These are phyloP conservation scores for Pelagomonas calceolata DNA, from an alignment of 108 stramenopile species.

Conservation along the genomic window DNA sequence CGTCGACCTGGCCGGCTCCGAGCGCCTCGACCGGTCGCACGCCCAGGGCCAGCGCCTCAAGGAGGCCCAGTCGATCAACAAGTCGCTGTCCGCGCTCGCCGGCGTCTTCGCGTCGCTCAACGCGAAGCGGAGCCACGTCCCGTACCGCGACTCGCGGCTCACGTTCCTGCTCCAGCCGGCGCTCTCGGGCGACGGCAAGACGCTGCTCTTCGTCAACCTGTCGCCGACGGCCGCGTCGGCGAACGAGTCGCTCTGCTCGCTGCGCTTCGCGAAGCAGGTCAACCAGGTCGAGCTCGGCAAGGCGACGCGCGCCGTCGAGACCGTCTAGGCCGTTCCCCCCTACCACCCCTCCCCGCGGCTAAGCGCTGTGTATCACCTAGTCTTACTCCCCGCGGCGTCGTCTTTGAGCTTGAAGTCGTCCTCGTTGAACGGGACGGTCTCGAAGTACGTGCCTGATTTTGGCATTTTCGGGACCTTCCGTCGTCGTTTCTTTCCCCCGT, in stretches of 20 bases:
- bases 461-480: too few species aligned
- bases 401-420: too few species aligned
- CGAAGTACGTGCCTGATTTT: too few species aligned
- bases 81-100: constrained; percentile 88
- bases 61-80: constrained; percentile 97
- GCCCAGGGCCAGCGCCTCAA: constrained; percentile 65
- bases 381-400: too few species aligned
- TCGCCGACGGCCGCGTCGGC: constrained; percentile 68
- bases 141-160: constrained; percentile 86
- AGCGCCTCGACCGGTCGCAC: constrained; percentile 86
- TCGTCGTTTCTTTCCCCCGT: too few species aligned
- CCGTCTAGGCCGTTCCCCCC: too few species aligned
- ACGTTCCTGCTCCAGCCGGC: constrained; percentile 86
- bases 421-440: too few species aligned
- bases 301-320: constrained; percentile 7
- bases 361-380: too few species aligned
- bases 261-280: constrained; percentile 78
- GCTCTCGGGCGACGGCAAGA: constrained; percentile 85
- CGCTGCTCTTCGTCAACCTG: constrained; percentile 88
- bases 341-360: too few species aligned
- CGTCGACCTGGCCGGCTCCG: constrained; percentile 94
- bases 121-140: constrained; percentile 73
- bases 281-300: constrained; percentile 66
- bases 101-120: constrained; percentile 90
- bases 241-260: constrained; percentile 74